Evolutionary conservation across 306 rosid species (phyloP).

Genomic region (Ochetophila trinervis): DNA sequence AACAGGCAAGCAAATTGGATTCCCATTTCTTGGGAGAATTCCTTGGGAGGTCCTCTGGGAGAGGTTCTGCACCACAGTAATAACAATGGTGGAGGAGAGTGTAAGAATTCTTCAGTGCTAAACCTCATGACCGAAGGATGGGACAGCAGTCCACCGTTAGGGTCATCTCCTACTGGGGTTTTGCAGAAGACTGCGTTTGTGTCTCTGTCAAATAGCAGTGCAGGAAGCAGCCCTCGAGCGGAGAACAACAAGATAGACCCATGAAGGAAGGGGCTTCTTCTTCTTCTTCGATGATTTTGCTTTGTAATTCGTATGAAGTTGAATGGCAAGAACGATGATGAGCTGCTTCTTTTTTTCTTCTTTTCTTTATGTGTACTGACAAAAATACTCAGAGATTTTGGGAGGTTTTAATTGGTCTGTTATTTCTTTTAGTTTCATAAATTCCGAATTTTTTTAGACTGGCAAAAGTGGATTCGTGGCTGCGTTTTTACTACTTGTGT

Average conservation of each 20-base stretch:
- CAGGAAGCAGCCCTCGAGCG: conserved; percentile 89
- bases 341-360: too few species aligned
- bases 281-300: conserved; percentile 44
- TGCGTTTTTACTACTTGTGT: neutral
- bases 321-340: neutral
- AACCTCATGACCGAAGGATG: conserved; percentile 75
- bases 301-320: conserved; percentile 11
- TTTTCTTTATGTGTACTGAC: conserved; percentile 20
- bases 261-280: conserved; percentile 64
- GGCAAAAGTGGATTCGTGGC: conserved; percentile 17
- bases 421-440: conserved; percentile 3
- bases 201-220: conserved; percentile 81
- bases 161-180: conserved; percentile 89
- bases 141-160: conserved; percentile 72
- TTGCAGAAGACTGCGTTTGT: conserved; percentile 72
- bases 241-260: conserved; percentile 51
- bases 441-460: too few species aligned
- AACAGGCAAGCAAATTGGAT: conserved; percentile 59
- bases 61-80: conserved; percentile 71
- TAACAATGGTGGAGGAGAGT: conserved; percentile 35
- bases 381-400: conserved; percentile 2
- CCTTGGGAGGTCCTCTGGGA: conserved; percentile 91
- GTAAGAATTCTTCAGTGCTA: conserved; percentile 55
- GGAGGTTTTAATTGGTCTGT: conserved; percentile 9
- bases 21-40: conserved; percentile 76